phyloP scores from a whole-genome alignment of 2,329 filamentous ascomycete genomes.

The Ceratocystis variospora region DNA sequence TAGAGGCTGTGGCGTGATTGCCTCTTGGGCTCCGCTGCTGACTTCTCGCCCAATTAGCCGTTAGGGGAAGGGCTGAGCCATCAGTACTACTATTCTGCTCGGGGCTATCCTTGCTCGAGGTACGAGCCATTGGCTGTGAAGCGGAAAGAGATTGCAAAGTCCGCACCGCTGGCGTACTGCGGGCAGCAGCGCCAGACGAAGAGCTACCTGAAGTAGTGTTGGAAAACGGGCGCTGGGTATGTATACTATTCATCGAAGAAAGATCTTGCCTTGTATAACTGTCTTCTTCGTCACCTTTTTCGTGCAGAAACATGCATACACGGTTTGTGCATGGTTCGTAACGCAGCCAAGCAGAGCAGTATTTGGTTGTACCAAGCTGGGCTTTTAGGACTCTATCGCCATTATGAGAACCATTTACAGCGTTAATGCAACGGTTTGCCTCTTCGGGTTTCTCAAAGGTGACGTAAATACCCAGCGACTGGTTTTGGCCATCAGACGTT shows the following conservation, averaged over 20 bases:
- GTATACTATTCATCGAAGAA: slow-evolving; percentile 84
- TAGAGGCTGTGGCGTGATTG: slow-evolving; percentile 71
- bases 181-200: not conserved
- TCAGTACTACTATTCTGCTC: slow-evolving; percentile 50
- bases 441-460: slow-evolving; percentile 89
- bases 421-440: slow-evolving; percentile 75
- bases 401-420: slow-evolving; percentile 85
- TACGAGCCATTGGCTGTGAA: slow-evolving; percentile 55
- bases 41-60: slow-evolving; percentile 80
- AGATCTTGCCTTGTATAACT: slow-evolving; percentile 91
- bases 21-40: slow-evolving; percentile 50
- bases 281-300: slow-evolving; percentile 94
- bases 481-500: slow-evolving; percentile 57
- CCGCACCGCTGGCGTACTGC: slow-evolving; percentile 3
- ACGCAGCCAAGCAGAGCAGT: slow-evolving; percentile 91
- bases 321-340: slow-evolving; percentile 91
- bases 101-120: slow-evolving; percentile 64
- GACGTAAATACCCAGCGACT: slow-evolving; percentile 94
- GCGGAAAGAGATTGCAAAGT: slow-evolving; percentile 23
- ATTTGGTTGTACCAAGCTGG: slow-evolving; percentile 82
- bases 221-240: slow-evolving; percentile 56
- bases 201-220: slow-evolving; percentile 33
- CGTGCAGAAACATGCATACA: slow-evolving; percentile 95
- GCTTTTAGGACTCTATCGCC: slow-evolving; percentile 73
- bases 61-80: slow-evolving; percentile 78